phyloP scores from a whole-genome alignment of 176 grass and related monocot species.

The Raddia distichophylla region DNA sequence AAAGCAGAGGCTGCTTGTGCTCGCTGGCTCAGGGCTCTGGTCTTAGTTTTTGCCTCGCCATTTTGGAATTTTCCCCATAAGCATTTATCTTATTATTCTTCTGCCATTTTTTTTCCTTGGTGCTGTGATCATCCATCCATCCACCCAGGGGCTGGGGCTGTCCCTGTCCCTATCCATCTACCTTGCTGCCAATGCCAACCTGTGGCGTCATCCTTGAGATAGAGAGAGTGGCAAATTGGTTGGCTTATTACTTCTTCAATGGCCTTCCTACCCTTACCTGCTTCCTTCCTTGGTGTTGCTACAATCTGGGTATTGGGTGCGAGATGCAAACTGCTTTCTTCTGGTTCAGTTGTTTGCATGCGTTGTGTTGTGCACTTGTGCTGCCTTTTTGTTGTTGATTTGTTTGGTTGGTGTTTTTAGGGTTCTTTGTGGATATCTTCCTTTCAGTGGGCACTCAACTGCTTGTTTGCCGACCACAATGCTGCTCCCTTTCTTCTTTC shows the following conservation, averaged over 20 bases:
- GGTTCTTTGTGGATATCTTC: not conserved
- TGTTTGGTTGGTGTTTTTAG: not conserved
- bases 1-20: constrained; percentile 37
- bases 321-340: not conserved
- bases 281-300: constrained; percentile 7
- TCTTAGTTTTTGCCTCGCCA: constrained; percentile 35
- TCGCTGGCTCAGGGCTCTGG: constrained; percentile 20
- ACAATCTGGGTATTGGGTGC: constrained; percentile 1
- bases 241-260: constrained; percentile 23
- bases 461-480: not conserved
- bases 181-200: constrained; percentile 53
- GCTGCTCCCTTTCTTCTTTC: not conserved
- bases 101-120: not conserved
- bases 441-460: constrained; percentile 3
- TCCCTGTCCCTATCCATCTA: constrained; percentile 54
- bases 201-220: constrained; percentile 35
- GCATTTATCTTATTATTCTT: not conserved
- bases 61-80: constrained; percentile 11
- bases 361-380: not conserved
- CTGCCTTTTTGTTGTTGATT: not conserved
- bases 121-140: constrained; percentile 45
- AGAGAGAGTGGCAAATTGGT: constrained; percentile 28
- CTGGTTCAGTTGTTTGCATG: not conserved
- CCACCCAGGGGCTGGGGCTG: not conserved
- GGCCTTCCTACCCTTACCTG: not conserved